Conservation (phyloP, 1,284 basidiomycete genomes). For the Melampsora occidentalis region DNA sequence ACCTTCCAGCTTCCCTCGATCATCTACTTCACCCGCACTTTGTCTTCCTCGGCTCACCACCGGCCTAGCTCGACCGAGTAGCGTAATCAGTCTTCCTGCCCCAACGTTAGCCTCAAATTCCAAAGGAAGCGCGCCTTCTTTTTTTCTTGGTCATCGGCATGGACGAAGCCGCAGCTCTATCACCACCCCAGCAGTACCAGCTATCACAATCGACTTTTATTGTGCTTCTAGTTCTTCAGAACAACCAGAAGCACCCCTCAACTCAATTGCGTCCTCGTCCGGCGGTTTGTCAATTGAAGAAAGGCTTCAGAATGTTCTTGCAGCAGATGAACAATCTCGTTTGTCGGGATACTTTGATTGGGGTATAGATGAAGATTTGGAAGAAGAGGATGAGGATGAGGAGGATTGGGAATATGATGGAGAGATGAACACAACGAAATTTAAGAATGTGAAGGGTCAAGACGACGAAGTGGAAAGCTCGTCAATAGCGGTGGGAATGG, state of each 20-base stretch:
- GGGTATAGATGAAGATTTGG: not conserved
- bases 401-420: not conserved
- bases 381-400: not conserved
- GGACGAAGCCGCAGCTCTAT: not conserved
- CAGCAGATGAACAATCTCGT: slow-evolving; percentile 11
- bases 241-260: not conserved
- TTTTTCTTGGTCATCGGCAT: not conserved
- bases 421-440: too few relatives aligned
- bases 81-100: not conserved
- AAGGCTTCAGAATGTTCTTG: slow-evolving; percentile 10
- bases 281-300: not conserved
- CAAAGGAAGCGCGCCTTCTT: not conserved
- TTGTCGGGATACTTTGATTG: slow-evolving; percentile 3
- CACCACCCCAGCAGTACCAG: not conserved
- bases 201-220: not conserved
- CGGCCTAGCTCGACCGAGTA: not conserved
- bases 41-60: slow-evolving; percentile 2
- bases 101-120: not conserved
- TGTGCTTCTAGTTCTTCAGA: not conserved
- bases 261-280: not conserved
- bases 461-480: not conserved
- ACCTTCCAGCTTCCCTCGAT: not conserved
- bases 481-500: not conserved
- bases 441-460: not conserved
- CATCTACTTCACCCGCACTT: not conserved